Evolutionary conservation across 495 filamentous ascomycete species (phyloP), one percentile per base, ranked within the genome.

Genomic region (Aspergillus cavernicola): DNA sequence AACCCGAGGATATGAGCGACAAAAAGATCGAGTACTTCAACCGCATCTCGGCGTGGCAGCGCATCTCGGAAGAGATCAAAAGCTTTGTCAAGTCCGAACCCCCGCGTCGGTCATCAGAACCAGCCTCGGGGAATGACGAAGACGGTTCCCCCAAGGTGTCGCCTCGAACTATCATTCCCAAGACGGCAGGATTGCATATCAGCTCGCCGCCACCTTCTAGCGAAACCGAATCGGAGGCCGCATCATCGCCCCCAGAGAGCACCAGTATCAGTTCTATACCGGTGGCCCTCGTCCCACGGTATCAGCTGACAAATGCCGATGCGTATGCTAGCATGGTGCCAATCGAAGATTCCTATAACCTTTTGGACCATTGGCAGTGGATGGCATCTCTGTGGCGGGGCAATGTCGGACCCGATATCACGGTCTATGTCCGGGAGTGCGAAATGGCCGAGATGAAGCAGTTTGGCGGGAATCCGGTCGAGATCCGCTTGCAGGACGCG

Each of bases 361-460:
- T 89, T 0, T 74, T 89, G 24, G 90, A 98, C 62, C 93, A 98
- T 65, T 98, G 93, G 93, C 90, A 96, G 69, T 97, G 93, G 93
- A 89, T 92, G 76, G 93, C 92, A 23, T 93, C 88, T 44, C 78
- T 96, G 3, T 98, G 92, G 92, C 85, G 92, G 1, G 87, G 88
- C 1, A 87, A 89, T 46, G 80, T 92, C 0, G 91, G 89, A 0
- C 82, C 92, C 0, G 93, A 98, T 69, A 75, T 97, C 53, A 95
- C 90, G 0, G 80, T 98, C 18, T 92, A 70, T 56, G 64, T 76
- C 24, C 63, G 71, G 16, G 69, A 72, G 16, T 71, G 70, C 41
- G 54, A 62, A n/a, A 67, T 63, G 35, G 76, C 79, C 39, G 83
- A 79, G 53, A 44, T 78, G 36, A 75, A 68, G 6, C 64, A 68